phyloP scores from a whole-genome alignment of 305 asterid species.

The Salvia sclarea region DNA sequence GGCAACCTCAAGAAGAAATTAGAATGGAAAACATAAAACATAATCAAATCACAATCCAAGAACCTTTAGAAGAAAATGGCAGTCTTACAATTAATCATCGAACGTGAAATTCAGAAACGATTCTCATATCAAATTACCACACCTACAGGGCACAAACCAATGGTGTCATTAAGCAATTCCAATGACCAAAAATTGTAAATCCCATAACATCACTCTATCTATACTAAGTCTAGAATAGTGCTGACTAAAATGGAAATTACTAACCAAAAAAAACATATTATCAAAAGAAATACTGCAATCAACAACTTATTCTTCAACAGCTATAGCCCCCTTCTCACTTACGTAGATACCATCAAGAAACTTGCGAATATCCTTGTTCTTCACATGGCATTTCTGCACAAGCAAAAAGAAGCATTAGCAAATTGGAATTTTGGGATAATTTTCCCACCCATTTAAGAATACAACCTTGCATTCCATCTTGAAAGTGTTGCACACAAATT shows the following conservation, averaged over 20 bases:
- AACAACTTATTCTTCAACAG: slow-evolving; percentile 14
- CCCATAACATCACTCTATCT: background rate
- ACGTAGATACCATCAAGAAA: slow-evolving; percentile 26
- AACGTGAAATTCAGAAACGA: no score
- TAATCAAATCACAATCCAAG: no score
- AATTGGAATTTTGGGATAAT: no score
- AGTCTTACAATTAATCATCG: no score
- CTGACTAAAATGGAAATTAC: background rate
- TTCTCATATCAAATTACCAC: no score
- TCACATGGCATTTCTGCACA: slow-evolving; percentile 21
- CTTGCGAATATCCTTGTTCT: slow-evolving; percentile 26
- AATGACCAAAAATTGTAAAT: background rate
- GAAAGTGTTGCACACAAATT: background rate
- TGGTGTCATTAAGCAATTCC: background rate
- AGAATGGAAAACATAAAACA: no score
- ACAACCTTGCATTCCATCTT: background rate
- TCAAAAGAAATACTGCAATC: background rate
- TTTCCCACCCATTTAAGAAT: no score
- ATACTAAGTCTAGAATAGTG: background rate
- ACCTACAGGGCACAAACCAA: no score
- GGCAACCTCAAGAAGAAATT: no score
- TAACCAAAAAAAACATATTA: background rate
- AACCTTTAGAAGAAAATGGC: no score
- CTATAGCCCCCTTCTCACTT: slow-evolving; percentile 19
- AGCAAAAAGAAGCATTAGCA: background rate